Percentiles rank a stretch among this genome's conserved stretches.
Evolutionary conservation across 2,329 filamentous ascomycete genomes (phyloP).

Genomic region (Fusarium secorum): DNA sequence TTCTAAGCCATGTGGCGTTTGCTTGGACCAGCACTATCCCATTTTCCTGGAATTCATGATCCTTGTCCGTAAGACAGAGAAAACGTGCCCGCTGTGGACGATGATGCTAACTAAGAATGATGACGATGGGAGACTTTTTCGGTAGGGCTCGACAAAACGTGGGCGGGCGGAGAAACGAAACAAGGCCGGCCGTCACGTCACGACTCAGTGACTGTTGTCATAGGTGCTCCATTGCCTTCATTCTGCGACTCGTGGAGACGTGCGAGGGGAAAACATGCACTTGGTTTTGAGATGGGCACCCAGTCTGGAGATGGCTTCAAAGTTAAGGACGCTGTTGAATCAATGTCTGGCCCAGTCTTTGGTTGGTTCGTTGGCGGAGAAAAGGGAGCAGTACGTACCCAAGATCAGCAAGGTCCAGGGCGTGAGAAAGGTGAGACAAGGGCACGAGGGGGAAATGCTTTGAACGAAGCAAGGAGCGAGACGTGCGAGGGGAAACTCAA

Average conservation of each 20-base stretch:
- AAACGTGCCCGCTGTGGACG: conserved; percentile 8
- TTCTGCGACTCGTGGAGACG: conserved; percentile 19
- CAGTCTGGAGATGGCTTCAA: conserved; percentile 40
- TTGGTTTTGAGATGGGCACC: conserved; percentile 24
- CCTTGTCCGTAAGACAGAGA: conserved; percentile 25
- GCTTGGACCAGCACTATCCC: conserved; percentile 8
- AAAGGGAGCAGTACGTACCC: conserved; percentile 15
- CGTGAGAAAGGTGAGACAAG: conserved; percentile 33
- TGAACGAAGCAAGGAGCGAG: conserved; percentile 33
- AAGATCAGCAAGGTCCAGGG: conserved; percentile 29
- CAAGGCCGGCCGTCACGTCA: conserved; percentile 6
- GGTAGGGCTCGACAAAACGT: background rate
- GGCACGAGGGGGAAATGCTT: conserved; percentile 30
- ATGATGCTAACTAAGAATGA: conserved; percentile 12
- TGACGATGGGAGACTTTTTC: conserved; percentile 3
- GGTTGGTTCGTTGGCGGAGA: conserved; percentile 39
- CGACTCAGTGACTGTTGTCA: conserved; percentile 24
- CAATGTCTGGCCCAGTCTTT: conserved; percentile 38
- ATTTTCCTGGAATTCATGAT: conserved; percentile 15
- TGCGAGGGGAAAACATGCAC: conserved; percentile 17
- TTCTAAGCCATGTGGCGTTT: conserved; percentile 33
- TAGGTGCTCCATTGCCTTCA: background rate
- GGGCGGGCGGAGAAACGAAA: conserved; percentile 15
- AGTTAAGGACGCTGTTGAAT: conserved; percentile 35
- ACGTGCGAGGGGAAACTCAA: conserved; percentile 21